Evolutionary conservation across 208 protist genomes (phyloP).

Genomic region (Trypanosoma platydactyli): DNA sequence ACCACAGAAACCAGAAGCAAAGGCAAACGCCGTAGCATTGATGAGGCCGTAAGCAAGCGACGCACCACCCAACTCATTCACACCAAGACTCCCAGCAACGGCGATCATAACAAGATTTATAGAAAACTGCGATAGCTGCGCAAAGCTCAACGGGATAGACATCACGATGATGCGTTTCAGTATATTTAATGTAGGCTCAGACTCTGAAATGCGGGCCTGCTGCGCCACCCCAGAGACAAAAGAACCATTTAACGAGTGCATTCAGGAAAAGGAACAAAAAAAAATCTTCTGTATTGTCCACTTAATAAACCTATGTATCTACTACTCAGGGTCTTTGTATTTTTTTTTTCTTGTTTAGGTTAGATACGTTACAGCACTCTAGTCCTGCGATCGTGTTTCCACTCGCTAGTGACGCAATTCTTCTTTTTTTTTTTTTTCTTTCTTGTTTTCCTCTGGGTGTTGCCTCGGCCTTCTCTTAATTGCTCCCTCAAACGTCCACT

Average conservation of each 20-base stretch:
- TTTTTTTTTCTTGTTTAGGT: too few species aligned
- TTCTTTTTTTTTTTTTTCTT: constrained; percentile 3
- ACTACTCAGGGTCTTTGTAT: too few species aligned
- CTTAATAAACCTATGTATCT: not conserved
- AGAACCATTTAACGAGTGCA: constrained; percentile 21
- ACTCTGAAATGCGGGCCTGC: constrained; percentile 2
- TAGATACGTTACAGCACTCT: too few species aligned
- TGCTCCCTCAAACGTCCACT: too few species aligned
- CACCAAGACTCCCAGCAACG: constrained; percentile 57
- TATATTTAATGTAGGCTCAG: not conserved
- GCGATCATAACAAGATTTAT: constrained; percentile 48
- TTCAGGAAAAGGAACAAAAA: not conserved
- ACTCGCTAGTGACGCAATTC: not conserved
- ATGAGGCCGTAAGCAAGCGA: constrained; percentile 74
- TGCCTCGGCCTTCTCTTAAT: too few species aligned
- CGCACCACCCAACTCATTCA: constrained; percentile 53
- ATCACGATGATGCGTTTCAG: constrained; percentile 40
- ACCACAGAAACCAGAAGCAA: constrained; percentile 62
- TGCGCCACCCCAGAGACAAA: constrained; percentile 14
- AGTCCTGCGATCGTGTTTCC: too few species aligned
- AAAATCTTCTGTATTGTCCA: not conserved
- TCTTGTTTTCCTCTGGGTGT: constrained; percentile 1
- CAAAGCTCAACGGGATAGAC: constrained; percentile 60
- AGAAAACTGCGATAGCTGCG: constrained; percentile 62
- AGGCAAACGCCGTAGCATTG: constrained; percentile 74